Conservation (phyloP, 371 early-diverging fungal species). For the Mortierella sp. region DNA sequence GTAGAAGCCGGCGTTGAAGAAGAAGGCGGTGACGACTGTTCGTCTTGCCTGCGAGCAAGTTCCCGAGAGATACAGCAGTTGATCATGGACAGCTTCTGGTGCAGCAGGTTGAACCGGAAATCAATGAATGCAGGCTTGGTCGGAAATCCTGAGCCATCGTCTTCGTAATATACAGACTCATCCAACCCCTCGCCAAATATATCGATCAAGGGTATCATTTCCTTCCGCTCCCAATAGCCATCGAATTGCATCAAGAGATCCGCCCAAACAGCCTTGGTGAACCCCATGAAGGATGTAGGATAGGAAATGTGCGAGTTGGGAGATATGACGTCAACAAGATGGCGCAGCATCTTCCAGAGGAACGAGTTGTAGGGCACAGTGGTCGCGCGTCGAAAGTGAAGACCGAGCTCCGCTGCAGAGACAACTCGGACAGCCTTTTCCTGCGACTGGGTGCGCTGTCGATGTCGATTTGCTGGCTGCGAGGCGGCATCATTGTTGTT, state of each 20-base stretch:
- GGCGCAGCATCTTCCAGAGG: slow-evolving; percentile 76
- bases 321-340: slow-evolving; percentile 66
- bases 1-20: not conserved
- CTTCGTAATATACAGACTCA: slow-evolving; percentile 14
- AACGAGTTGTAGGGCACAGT: slow-evolving; percentile 76
- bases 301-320: slow-evolving; percentile 60
- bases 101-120: slow-evolving; percentile 77
- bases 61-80: slow-evolving; percentile 86
- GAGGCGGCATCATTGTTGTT: not conserved
- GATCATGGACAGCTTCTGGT: slow-evolving; percentile 94
- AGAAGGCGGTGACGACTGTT: not conserved
- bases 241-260: slow-evolving; percentile 73
- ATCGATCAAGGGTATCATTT: slow-evolving; percentile 70
- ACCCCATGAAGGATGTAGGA: slow-evolving; percentile 69
- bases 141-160: slow-evolving; percentile 19
- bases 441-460: not conserved
- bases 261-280: slow-evolving; percentile 75
- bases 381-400: slow-evolving; percentile 67
- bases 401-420: slow-evolving; percentile 58
- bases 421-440: slow-evolving; percentile 14
- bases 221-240: slow-evolving; percentile 74
- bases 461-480: not conserved
- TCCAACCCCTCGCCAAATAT: slow-evolving; percentile 31
- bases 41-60: not conserved
- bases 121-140: slow-evolving; percentile 68